These are phyloP conservation scores for Candida ovalis DNA, from an alignment of 805 yeast genomes.

Conservation along the genomic window DNA sequence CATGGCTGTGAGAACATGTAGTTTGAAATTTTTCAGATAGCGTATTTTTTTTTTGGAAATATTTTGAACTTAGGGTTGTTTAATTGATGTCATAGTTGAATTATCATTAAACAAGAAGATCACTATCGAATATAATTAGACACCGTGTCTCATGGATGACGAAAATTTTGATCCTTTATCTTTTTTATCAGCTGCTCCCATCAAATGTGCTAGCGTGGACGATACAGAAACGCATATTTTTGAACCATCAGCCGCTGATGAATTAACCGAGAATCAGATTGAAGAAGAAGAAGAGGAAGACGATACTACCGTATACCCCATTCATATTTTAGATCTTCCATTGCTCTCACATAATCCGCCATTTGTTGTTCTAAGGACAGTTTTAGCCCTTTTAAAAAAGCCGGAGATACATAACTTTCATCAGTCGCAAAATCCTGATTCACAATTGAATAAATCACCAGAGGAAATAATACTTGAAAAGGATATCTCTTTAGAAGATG, in stretches of 20 bases:
- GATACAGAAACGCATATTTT: not conserved
- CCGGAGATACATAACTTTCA: conserved; percentile 49
- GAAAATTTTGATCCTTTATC: conserved; percentile 21
- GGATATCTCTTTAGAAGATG: conserved; percentile 25
- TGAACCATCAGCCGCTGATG: not conserved
- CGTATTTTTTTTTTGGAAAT: not conserved
- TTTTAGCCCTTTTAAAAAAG: conserved; percentile 48
- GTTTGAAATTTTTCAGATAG: not conserved
- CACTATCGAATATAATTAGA: not conserved
- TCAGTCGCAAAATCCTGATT: not conserved
- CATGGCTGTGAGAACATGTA: not conserved
- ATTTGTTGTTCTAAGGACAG: conserved; percentile 36
- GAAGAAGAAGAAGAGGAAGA: conserved; percentile 18
- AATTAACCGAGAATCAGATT: not conserved
- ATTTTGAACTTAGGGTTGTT: too few species aligned
- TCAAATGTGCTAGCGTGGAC: not conserved
- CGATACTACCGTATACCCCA: conserved; percentile 31
- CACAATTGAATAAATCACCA: conserved; percentile 10
- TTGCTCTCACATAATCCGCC: conserved; percentile 44
- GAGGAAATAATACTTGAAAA: conserved; percentile 31
- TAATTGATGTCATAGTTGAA: too few species aligned
- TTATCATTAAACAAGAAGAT: too few species aligned
- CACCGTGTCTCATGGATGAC: not conserved
- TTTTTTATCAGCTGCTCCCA: conserved; percentile 12
- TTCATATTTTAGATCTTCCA: conserved; percentile 63